A percentile compares a stretch with the other conserved stretches of the same genome.
Conservation (phyloP, 2,329 filamentous ascomycete species). For the Scedosporium dehoogii region DNA sequence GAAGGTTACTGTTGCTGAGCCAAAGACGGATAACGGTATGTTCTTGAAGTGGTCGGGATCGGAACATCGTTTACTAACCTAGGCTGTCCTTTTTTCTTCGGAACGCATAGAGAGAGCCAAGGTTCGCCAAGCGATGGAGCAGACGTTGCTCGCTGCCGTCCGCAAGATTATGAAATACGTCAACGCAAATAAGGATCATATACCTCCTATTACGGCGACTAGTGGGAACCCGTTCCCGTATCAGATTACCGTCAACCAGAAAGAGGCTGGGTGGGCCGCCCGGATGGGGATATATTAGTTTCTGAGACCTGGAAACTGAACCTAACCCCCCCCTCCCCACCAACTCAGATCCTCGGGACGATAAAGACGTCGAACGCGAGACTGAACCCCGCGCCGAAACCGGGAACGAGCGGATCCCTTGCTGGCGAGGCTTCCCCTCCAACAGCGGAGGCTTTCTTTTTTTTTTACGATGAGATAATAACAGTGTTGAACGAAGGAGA, state of each 20-base stretch:
- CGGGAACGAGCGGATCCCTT: too few relatives aligned
- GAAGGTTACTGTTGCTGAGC: slow-evolving; percentile 85
- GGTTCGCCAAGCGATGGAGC: slow-evolving; percentile 83
- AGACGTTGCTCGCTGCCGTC: slow-evolving; percentile 74
- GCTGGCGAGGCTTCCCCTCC: too few relatives aligned
- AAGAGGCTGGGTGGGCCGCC: slow-evolving; percentile 67
- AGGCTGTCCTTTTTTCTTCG: too few relatives aligned
- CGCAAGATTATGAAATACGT: slow-evolving; percentile 85
- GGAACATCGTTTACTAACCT: neutral
- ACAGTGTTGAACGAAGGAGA: too few relatives aligned
- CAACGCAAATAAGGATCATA: slow-evolving; percentile 87
- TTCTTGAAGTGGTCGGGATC: slow-evolving; percentile 6
- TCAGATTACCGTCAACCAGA: slow-evolving; percentile 81
- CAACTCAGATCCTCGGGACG: too few relatives aligned
- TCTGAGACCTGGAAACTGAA: neutral
- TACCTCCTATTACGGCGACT: slow-evolving; percentile 91
- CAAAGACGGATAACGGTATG: slow-evolving; percentile 77
- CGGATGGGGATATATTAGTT: slow-evolving; percentile 64
- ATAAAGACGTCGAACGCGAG: too few relatives aligned
- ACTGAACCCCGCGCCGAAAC: too few relatives aligned
- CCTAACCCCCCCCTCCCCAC: too few relatives aligned
- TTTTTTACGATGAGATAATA: too few relatives aligned
- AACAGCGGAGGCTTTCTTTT: too few relatives aligned
- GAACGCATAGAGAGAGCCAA: slow-evolving; percentile 59
- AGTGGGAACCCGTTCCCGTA: slow-evolving; percentile 94